Evolutionary conservation across 169 alveolate genomes (phyloP), one percentile per base, ranked within the genome.

Genomic region (Theileria parva): DNA sequence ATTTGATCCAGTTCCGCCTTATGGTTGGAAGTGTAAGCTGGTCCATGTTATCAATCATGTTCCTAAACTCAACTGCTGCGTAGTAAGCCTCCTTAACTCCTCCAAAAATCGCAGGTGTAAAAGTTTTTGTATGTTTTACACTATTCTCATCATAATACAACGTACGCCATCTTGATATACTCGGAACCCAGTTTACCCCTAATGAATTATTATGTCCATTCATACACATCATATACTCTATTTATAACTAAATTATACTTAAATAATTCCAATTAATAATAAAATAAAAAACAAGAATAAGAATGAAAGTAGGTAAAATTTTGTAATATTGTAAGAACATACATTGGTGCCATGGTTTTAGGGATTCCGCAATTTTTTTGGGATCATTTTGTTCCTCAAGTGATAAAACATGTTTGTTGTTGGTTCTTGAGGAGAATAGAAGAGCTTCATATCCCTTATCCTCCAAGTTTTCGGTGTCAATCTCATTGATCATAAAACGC

Each of bases 91-190:
- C 89, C 76, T 70, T 44, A 15, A 83, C 86, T 28, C 89, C 89
- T 30, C 89, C 89, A 30, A 83, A 83, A 6, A 83, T 59, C 37
- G 79, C 69, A 9, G 89, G 89, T 5, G 89, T 83, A 59, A 83
- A 83, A 3, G 89, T 83, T 57, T 83, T 83, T 27, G 89, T 64
- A 71, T 83, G 89, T 37, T 74, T 71, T 12, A 61, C 76, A 28
- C 84, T 73, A 11, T 57, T 19, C 34, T 77, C 89, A 44, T 83
- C 89, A 51, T 34, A 44, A 73, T 63, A 83, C 27, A 79, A 23
- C 28, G 89, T 83, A 19, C 89, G n/a, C 89, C 89, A 83, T 9
- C 89, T 68, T 34, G 84, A 83, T 17, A 83, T 83, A 76, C 89
- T 83, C 19, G 89, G 85, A 34, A 83, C 74, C 89, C 89, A 83